A percentile compares a stretch with the other conserved stretches of the same genome.
These are phyloP conservation scores for Combretum micranthum DNA, from an alignment of 345 rosid species.

Conservation along the genomic window DNA sequence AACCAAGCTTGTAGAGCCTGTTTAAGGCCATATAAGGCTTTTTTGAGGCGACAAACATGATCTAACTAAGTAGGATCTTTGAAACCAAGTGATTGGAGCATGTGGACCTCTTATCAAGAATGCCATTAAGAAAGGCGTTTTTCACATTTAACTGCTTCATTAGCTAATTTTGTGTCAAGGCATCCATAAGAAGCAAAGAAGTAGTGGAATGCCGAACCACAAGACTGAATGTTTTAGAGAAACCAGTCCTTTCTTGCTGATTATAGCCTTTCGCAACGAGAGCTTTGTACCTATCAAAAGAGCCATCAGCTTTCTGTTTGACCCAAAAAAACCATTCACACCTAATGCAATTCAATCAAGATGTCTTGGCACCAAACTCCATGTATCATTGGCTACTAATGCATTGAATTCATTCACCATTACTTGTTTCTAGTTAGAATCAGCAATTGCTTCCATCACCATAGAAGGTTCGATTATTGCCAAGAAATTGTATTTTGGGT, in stretches of 20 bases:
- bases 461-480: too few relatives aligned
- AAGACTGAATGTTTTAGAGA: neutral
- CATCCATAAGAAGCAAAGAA: neutral
- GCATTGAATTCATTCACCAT: neutral
- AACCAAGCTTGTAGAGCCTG: too few relatives aligned
- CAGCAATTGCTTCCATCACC: neutral
- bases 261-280: constrained; percentile 2
- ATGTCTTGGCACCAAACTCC: neutral
- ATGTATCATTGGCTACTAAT: neutral
- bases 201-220: neutral
- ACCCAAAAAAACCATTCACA: neutral
- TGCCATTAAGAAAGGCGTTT: neutral
- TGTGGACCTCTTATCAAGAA: neutral
- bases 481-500: too few relatives aligned
- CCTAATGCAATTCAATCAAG: neutral
- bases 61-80: too few relatives aligned
- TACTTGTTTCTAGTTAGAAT: neutral
- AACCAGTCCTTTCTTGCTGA: neutral
- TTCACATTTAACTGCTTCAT: too few relatives aligned
- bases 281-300: neutral
- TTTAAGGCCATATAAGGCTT: too few relatives aligned
- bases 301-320: neutral
- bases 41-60: too few relatives aligned
- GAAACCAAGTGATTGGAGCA: too few relatives aligned
- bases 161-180: neutral